Evolutionary conservation across 352 stramenopile genomes (phyloP), one percentile per base, ranked within the genome.

Genomic region (Phytophthora vignae): DNA sequence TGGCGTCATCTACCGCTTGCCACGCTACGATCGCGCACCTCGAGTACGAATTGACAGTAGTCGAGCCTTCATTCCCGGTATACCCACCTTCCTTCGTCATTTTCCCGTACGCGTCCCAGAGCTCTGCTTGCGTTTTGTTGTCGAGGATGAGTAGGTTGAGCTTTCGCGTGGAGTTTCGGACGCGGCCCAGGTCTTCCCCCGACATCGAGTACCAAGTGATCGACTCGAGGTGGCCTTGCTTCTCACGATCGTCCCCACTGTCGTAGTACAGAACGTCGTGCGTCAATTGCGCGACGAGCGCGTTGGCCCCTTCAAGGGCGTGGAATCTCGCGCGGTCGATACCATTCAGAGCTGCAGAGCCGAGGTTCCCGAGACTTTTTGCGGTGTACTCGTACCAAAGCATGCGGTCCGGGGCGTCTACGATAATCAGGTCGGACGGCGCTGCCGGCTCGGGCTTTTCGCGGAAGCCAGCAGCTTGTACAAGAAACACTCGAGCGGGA

Each of bases 361-460:
- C 42, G 7, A 50, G 15, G n/a, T 50, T 17, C 15, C 15, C 42
- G 42, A 50, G 21, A 12, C 42, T 50, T 8, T 22, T 50, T 17
- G 17, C 6, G 15, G 42, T 50, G 44, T 25, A 50, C 15, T 50
- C 44, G 44, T 22, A 22, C 21, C 21, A 22, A 22, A 22, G 21
- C 21, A 22, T 22, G 38, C 67, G 64, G 17, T 81, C 69, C 29
- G 74, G 77, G 1, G 65, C 50, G 33, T 87, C 77, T 2, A 68
- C 27, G 21, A 86, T 71, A 33, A 77, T 59, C 52, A 87, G 61
- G 60, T 82, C 77, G 9, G 48, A 63, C 8, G 63, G 11, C 10
- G 63, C 49, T 44, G 40, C 67, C 1, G 69, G 52, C 25, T 77
- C 50, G 3, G 88, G 88, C 3, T 70, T 60, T 55, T 95, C 88